Evolutionary conservation across 495 filamentous ascomycete species (phyloP), one percentile per base, ranked within the genome.

Genomic region (Penicillium paradoxum): DNA sequence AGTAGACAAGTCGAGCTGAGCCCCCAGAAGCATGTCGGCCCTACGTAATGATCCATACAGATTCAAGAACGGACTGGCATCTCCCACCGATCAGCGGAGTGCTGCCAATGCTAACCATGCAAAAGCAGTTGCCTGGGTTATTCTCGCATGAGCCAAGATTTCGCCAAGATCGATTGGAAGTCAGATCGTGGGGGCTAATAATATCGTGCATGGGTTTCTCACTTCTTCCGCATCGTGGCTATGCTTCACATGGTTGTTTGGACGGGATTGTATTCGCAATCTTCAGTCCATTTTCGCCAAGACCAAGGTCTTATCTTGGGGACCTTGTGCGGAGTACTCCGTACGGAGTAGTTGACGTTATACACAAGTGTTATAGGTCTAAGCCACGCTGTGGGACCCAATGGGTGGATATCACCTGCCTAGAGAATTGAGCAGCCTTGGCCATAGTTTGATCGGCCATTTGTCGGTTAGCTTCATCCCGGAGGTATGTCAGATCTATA

Each of bases 51-150:
- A 15, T 45, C 32, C 21, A 47, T 4, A 36, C 44, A 45, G 40
- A 18, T 53, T 42, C 13, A 45, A 62, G 43, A 41, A 40, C 25
- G 21, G 34, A 32, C 29, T 29, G 41, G 17, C 37, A 22, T 46
- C 30, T 30, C 18, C 39, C 38, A 44, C 41, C 21, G 58, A 55
- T 55, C 51, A 32, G 17, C 44, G 24, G 15, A 45, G 14, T 14
- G 36, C 33, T 29, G 24, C 60, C 60, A 63, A 57, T 63, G 40
- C 46, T 10, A n/a, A 36, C 11, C 8, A 4, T 45, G 48, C 22
- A 39, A 63, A 63, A 60, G 54, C 32, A 51, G 60, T 34, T 63
- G 60, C 60, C 60, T 60, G 49, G 24, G 17, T n/a, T 10, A 53
- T 46, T 2, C 18, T 37, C 15, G 38, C 21, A 49, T 44, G 8